Conservation (phyloP, 371 early-diverging fungal genomes). For the Cokeromyces recurvatus region DNA sequence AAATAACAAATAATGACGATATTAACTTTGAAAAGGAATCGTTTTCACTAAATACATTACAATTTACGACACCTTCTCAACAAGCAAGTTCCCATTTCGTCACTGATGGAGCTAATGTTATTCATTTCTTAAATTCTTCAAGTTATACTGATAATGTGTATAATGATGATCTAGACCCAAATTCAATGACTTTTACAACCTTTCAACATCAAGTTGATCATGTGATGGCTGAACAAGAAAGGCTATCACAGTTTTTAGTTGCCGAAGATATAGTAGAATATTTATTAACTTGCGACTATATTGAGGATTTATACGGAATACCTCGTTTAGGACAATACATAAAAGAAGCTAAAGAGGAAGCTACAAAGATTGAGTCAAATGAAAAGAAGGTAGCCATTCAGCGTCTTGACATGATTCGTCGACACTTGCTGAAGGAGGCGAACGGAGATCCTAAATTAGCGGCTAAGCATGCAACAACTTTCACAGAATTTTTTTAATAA, state of each 20-base stretch:
- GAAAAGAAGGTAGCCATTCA: conserved; percentile 16
- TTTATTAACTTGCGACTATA: conserved; percentile 24
- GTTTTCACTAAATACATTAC: no score
- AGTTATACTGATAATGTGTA: conserved; percentile 29
- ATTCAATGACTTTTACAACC: conserved; percentile 19
- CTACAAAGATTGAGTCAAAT: background rate
- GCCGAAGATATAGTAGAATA: conserved; percentile 39
- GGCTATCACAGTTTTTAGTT: conserved; percentile 14
- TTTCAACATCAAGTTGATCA: conserved; percentile 36
- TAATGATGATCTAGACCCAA: conserved; percentile 26
- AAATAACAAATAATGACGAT: no score
- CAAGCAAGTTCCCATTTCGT: background rate
- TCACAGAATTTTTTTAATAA: no score
- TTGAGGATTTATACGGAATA: conserved; percentile 37
- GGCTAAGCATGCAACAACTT: conserved; percentile 8
- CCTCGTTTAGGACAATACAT: conserved; percentile 26
- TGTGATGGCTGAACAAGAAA: conserved; percentile 22
- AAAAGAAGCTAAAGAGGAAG: conserved; percentile 34
- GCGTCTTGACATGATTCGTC: conserved; percentile 36
- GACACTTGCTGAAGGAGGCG: conserved; percentile 27
- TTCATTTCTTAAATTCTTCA: conserved; percentile 22
- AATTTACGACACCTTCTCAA: no score
- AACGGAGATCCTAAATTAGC: conserved; percentile 21
- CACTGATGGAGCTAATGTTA: conserved; percentile 29
- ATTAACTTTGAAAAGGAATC: no score